Conservation (phyloP, 306 rosid species). For the Rubus idaeus region DNA sequence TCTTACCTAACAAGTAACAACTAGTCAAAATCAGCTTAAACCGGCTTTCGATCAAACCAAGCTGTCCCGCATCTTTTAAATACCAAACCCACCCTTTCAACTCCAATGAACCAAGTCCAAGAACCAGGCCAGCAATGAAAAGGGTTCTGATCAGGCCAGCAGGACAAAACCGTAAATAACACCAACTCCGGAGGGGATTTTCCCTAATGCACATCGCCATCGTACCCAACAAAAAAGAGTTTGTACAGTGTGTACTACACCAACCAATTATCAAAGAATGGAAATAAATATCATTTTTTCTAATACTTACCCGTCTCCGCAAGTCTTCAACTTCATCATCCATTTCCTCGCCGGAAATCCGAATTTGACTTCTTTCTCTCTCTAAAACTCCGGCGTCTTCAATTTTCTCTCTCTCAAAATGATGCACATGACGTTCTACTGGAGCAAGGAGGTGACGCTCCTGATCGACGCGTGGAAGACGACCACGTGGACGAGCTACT, state of each 20-base stretch:
- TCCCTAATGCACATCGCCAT: not conserved
- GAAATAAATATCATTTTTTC: not conserved
- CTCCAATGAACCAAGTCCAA: not conserved
- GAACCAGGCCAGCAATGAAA: no score
- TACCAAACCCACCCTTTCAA: slow-evolving; percentile 4
- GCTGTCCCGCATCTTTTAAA: not conserved
- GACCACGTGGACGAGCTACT: slow-evolving; percentile 59
- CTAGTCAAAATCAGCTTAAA: not conserved
- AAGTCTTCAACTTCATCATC: not conserved
- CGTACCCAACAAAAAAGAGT: not conserved
- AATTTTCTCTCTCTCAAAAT: slow-evolving; percentile 41
- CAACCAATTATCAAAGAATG: not conserved
- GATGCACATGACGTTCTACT: slow-evolving; percentile 99
- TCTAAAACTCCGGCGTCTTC: no score
- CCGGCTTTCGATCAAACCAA: not conserved
- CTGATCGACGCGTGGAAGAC: slow-evolving; percentile 78
- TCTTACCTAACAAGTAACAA: not conserved
- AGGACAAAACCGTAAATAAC: slow-evolving; percentile 17
- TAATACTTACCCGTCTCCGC: not conserved
- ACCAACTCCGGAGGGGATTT: not conserved
- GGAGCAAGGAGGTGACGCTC: slow-evolving; percentile 73
- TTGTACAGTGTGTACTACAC: slow-evolving; percentile 10
- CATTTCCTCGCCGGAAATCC: no score
- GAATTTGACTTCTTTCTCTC: not conserved
- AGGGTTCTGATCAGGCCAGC: no score